Conservation (phyloP, 306 rosid species). For the Albizia julibrissin region DNA sequence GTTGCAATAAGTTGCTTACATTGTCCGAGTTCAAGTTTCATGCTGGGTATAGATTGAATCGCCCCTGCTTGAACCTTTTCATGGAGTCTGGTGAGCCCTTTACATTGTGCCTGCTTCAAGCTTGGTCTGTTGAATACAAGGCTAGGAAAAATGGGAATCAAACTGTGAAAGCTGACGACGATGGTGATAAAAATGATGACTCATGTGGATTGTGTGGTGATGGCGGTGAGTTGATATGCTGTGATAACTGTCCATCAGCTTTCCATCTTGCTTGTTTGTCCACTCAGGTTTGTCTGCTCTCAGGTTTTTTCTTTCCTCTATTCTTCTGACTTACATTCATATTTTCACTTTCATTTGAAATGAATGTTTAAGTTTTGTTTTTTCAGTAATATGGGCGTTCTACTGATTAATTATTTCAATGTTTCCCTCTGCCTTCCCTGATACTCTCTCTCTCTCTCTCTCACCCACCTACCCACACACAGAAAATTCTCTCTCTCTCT, state of each 20-base stretch:
- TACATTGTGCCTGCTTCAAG: conserved; percentile 94
- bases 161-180: conserved; percentile 53
- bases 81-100: conserved; percentile 88
- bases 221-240: conserved; percentile 94
- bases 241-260: conserved; percentile 96
- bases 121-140: conserved; percentile 97
- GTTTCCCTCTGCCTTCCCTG: not conserved
- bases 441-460: not conserved
- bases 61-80: conserved; percentile 90
- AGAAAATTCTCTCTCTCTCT: not conserved
- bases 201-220: conserved; percentile 95
- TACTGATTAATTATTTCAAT: conserved; percentile 26
- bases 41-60: conserved; percentile 76
- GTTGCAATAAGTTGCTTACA: conserved; percentile 67
- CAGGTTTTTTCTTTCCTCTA: conserved; percentile 32
- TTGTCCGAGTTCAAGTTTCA: conserved; percentile 84
- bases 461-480: not conserved
- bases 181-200: conserved; percentile 86
- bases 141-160: conserved; percentile 63
- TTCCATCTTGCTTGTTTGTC: conserved; percentile 88
- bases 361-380: not conserved
- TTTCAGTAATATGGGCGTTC: conserved; percentile 5
- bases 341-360: not conserved
- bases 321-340: conserved; percentile 15
- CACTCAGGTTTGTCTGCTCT: conserved; percentile 65